Conservation (phyloP, 306 rosid species). For the Delonix regia region DNA sequence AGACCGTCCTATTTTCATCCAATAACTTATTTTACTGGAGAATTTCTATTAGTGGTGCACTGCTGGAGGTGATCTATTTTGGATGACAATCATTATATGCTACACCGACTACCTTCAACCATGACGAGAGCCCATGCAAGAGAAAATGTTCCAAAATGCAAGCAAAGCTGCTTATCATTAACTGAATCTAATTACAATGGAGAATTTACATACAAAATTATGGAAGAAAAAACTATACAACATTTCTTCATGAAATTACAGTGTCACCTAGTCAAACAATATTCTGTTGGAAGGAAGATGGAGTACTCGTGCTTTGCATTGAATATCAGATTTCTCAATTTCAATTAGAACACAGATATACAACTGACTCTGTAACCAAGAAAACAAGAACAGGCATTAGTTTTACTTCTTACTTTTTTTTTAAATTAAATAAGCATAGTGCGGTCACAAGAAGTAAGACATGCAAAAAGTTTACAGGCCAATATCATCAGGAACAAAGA, state of each 20-base stretch:
- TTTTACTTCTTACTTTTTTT: not conserved
- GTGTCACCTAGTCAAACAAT: constrained; percentile 45
- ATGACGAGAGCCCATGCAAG: not conserved
- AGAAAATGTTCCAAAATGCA: constrained; percentile 28
- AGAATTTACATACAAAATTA: constrained; percentile 51
- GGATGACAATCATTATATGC: not conserved
- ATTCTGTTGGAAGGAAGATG: constrained; percentile 31
- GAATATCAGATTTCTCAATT: constrained; percentile 50
- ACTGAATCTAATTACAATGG: constrained; percentile 37
- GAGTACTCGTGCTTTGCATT: constrained; percentile 42
- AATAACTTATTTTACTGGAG: no score
- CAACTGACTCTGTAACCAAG: constrained; percentile 52
- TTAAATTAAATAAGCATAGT: not conserved
- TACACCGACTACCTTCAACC: not conserved
- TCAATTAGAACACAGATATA: constrained; percentile 46
- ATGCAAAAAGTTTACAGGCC: not conserved
- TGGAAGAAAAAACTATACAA: constrained; percentile 43
- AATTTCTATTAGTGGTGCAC: no score
- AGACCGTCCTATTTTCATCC: no score
- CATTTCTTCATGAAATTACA: constrained; percentile 28
- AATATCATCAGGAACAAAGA: not conserved
- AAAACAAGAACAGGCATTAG: constrained; percentile 28
- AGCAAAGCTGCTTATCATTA: constrained; percentile 44
- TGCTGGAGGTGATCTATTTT: no score
- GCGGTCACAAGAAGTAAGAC: not conserved